phyloP scores from a whole-genome alignment of 805 yeast species.

The Tetrapisispora fleetii region DNA sequence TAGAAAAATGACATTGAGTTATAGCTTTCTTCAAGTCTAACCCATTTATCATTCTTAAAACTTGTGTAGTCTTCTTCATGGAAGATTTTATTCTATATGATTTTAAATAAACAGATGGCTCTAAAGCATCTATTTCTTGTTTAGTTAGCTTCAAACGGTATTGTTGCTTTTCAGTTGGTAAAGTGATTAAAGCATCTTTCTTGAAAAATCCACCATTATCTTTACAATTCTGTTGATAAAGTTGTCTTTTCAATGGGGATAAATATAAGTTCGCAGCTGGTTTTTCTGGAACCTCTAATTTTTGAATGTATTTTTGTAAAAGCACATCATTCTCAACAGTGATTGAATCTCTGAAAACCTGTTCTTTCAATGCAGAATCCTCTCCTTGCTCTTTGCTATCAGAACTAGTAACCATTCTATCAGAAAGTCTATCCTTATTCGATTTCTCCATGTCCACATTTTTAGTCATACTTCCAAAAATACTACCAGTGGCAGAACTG shows the following conservation, averaged over 20 bases:
- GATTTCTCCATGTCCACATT: constrained; percentile 11
- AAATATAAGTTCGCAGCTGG: constrained; percentile 47
- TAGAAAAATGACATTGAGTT: constrained; percentile 83
- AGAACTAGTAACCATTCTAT: constrained; percentile 15
- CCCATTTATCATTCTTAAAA: constrained; percentile 66
- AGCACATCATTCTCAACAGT: constrained; percentile 28
- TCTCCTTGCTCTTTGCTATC: constrained; percentile 18
- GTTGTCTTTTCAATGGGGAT: constrained; percentile 58
- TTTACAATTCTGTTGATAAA: constrained; percentile 53
- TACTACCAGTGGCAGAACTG: constrained; percentile 1
- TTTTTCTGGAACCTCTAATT: constrained; percentile 34
- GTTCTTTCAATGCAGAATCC: constrained; percentile 11
- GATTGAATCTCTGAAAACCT: constrained; percentile 16
- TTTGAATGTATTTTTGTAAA: constrained; percentile 43
- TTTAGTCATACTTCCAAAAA: constrained; percentile 22
- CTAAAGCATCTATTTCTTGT: constrained; percentile 66
- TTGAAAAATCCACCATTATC: constrained; percentile 61
- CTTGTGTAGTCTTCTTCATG: constrained; percentile 75
- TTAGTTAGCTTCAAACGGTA: constrained; percentile 49
- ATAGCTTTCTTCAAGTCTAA: constrained; percentile 69
- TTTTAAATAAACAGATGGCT: constrained; percentile 77
- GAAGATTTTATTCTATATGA: constrained; percentile 81
- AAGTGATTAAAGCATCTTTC: constrained; percentile 42
- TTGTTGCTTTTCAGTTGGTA: constrained; percentile 32
- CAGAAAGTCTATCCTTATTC: constrained; percentile 16